Evolutionary conservation across 2,329 filamentous ascomycete species (phyloP).

Genomic region (Cordyceps cicadae): DNA sequence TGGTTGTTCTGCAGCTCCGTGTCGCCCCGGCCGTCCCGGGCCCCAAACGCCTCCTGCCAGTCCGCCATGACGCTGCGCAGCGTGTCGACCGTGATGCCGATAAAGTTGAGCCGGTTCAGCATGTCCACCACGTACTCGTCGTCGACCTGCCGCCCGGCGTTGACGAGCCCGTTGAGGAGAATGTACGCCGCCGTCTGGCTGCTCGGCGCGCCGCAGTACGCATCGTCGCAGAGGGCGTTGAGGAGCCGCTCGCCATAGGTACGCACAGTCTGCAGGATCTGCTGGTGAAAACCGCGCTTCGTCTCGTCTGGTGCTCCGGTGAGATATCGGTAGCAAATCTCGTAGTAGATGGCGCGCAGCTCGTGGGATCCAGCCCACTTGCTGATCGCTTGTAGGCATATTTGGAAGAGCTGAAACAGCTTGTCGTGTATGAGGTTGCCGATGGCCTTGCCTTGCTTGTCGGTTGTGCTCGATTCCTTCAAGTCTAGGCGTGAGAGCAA

Average conservation of each 20-base stretch:
- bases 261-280: constrained; percentile 65
- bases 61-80: constrained; percentile 71
- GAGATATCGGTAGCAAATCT: constrained; percentile 82
- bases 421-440: constrained; percentile 79
- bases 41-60: constrained; percentile 46
- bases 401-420: constrained; percentile 83
- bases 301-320: constrained; percentile 55
- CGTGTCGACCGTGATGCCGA: constrained; percentile 82
- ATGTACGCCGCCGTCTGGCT: constrained; percentile 82
- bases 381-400: constrained; percentile 71
- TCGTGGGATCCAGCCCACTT: constrained; percentile 62
- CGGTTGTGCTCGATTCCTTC: constrained; percentile 27
- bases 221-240: constrained; percentile 86
- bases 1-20: constrained; percentile 42
- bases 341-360: constrained; percentile 79
- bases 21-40: constrained; percentile 20
- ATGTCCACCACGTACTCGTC: constrained; percentile 69
- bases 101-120: constrained; percentile 80
- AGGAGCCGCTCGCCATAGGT: constrained; percentile 68
- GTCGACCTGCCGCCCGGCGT: constrained; percentile 62
- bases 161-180: constrained; percentile 70
- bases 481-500: constrained; percentile 65
- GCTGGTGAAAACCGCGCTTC: constrained; percentile 37
- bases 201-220: constrained; percentile 70
- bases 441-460: constrained; percentile 38